phyloP scores from a whole-genome alignment of 805 yeast genomes.

The Candida taoyuanica region DNA sequence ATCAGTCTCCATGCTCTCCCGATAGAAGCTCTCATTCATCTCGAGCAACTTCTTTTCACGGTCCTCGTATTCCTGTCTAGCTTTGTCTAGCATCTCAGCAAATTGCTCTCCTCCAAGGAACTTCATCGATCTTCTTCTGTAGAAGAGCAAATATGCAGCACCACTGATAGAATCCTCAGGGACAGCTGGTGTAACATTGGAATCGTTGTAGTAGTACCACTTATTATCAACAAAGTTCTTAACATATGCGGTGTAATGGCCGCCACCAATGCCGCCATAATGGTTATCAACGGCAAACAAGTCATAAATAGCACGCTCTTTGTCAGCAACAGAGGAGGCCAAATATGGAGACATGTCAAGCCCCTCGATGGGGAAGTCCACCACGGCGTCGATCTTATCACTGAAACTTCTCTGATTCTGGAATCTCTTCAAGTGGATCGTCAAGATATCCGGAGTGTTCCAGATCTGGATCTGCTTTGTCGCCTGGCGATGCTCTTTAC shows the following conservation, averaged over 20 bases:
- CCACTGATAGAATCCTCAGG: constrained; percentile 62
- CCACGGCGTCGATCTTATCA: constrained; percentile 82
- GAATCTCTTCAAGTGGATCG: constrained; percentile 87
- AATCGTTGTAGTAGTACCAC: constrained; percentile 92
- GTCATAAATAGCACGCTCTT: constrained; percentile 56
- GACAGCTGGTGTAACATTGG: constrained; percentile 57
- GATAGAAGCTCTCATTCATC: constrained; percentile 26
- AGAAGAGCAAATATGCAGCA: constrained; percentile 85
- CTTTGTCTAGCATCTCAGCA: constrained; percentile 35
- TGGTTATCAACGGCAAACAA: constrained; percentile 92
- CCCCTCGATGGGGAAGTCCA: constrained; percentile 82
- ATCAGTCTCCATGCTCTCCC: constrained; percentile 22
- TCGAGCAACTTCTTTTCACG: constrained; percentile 20
- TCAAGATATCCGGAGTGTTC: constrained; percentile 88
- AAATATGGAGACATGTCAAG: constrained; percentile 67
- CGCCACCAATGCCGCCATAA: constrained; percentile 95
- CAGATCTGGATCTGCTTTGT: constrained; percentile 87
- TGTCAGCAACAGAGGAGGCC: constrained; percentile 28
- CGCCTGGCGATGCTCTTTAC: constrained; percentile 87
- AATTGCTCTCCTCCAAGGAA: constrained; percentile 47
- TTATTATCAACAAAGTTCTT: constrained; percentile 68
- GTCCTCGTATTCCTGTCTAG: constrained; percentile 33
- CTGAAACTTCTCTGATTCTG: constrained; percentile 79
- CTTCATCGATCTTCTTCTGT: constrained; percentile 46
- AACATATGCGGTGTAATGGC: constrained; percentile 91